These are phyloP conservation scores for Schwanniomyces yamadae DNA, from an alignment of 805 yeast species.

Conservation along the genomic window DNA sequence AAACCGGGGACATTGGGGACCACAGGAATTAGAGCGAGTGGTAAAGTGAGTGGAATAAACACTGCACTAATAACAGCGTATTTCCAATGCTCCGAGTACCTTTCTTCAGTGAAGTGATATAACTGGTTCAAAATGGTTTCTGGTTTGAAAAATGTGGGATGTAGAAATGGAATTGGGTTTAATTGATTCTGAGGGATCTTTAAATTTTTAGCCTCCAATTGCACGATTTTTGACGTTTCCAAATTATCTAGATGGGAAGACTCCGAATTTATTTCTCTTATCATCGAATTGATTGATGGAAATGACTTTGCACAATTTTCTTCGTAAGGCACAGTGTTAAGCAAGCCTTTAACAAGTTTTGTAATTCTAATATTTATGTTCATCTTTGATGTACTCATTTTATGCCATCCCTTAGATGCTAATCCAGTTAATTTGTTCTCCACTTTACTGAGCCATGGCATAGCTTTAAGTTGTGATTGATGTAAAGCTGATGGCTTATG, in stretches of 20 bases:
- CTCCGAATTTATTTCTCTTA: conserved; percentile 45
- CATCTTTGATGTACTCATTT: conserved; percentile 53
- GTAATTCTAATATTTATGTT: conserved; percentile 62
- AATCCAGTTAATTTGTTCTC: conserved; percentile 49
- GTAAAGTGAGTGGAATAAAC: conserved; percentile 75
- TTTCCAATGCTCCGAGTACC: conserved; percentile 54
- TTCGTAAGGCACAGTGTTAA: conserved; percentile 72
- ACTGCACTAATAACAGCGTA: conserved; percentile 52
- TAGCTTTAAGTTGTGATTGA: conserved; percentile 21
- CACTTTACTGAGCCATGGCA: conserved; percentile 36
- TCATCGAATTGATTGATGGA: conserved; percentile 64
- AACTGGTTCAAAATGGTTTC: conserved; percentile 38
- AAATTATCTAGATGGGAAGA: conserved; percentile 6
- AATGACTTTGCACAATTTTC: conserved; percentile 74
- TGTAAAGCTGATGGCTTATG: conserved; percentile 38
- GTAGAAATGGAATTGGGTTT: conserved; percentile 41
- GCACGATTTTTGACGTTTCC: conserved; percentile 16
- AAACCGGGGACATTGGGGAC: conserved; percentile 92
- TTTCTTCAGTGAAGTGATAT: conserved; percentile 38
- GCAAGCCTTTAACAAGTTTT: conserved; percentile 45
- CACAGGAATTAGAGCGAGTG: conserved; percentile 79
- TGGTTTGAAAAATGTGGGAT: conserved; percentile 36
- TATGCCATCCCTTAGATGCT: conserved; percentile 62
- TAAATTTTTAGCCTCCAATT: conserved; percentile 24
- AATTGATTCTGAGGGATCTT: conserved; percentile 28